Conservation (phyloP, 1,139 yeast species). For the Debaryomycetaceae sp. region DNA sequence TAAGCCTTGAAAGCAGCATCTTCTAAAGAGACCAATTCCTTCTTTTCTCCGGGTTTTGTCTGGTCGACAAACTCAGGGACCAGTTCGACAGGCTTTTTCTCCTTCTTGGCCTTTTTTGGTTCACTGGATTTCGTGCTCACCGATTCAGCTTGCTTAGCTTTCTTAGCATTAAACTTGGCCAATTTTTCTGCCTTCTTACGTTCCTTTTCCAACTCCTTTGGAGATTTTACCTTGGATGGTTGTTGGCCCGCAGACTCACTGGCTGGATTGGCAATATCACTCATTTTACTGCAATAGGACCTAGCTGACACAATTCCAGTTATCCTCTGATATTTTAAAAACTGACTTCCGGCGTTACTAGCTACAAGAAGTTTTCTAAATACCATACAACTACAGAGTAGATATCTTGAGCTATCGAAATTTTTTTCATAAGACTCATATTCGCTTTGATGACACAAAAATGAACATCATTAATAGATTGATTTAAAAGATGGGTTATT, state of each 20-base stretch:
- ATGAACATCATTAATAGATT: too few relatives aligned
- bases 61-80: conserved; percentile 78
- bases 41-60: conserved; percentile 89
- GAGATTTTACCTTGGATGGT: conserved; percentile 47
- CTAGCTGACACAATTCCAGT: conserved; percentile 5
- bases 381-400: conserved; percentile 15
- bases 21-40: conserved; percentile 75
- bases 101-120: conserved; percentile 66
- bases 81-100: conserved; percentile 66
- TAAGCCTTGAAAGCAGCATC: conserved; percentile 94
- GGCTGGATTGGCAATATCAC: conserved; percentile 10
- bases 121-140: conserved; percentile 34
- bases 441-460: not conserved
- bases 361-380: conserved; percentile 16
- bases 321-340: conserved; percentile 3
- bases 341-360: conserved; percentile 7
- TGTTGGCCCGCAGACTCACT: conserved; percentile 13
- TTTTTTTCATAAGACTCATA: conserved; percentile 1
- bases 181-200: conserved; percentile 94
- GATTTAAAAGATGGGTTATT: not conserved
- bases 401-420: conserved; percentile 1
- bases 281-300: conserved; percentile 9
- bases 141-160: conserved; percentile 66
- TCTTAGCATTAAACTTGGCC: conserved; percentile 91
- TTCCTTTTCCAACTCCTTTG: conserved; percentile 86